Conservation (phyloP, 1,284 basidiomycete genomes). For the Pseudozyma sp. region DNA sequence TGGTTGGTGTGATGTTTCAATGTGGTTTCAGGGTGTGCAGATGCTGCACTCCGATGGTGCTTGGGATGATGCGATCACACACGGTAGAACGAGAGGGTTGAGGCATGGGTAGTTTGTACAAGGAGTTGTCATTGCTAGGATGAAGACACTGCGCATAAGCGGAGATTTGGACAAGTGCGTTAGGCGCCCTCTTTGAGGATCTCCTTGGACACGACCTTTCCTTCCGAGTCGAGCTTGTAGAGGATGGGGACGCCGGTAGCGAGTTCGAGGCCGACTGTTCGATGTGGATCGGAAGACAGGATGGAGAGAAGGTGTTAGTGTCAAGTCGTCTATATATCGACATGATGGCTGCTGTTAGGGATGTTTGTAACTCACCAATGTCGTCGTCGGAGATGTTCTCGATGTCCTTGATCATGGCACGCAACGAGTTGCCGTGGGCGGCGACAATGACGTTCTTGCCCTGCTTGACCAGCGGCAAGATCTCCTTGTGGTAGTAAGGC, state of each 20-base stretch:
- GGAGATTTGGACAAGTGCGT: too few species aligned
- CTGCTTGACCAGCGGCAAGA: slow-evolving; percentile 68
- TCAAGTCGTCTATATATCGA: too few species aligned
- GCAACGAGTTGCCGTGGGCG: slow-evolving; percentile 71
- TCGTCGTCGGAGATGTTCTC: slow-evolving; percentile 69
- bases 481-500: slow-evolving; percentile 70
- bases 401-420: slow-evolving; percentile 70
- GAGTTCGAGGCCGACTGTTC: slow-evolving; percentile 69
- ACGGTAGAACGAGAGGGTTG: too few species aligned
- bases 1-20: too few species aligned
- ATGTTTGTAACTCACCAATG: slow-evolving; percentile 57
- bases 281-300: neutral
- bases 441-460: slow-evolving; percentile 71
- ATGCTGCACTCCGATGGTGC: too few species aligned
- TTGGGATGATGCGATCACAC: too few species aligned
- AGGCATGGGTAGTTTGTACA: too few species aligned
- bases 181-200: slow-evolving; percentile 47
- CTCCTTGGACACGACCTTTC: slow-evolving; percentile 66
- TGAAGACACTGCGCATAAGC: too few species aligned
- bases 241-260: slow-evolving; percentile 71
- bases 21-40: too few species aligned
- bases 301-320: neutral
- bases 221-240: slow-evolving; percentile 69
- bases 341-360: too few species aligned
- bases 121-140: too few species aligned